Conservation (phyloP, 495 filamentous ascomycete genomes). For the Talaromyces stipitatus region DNA sequence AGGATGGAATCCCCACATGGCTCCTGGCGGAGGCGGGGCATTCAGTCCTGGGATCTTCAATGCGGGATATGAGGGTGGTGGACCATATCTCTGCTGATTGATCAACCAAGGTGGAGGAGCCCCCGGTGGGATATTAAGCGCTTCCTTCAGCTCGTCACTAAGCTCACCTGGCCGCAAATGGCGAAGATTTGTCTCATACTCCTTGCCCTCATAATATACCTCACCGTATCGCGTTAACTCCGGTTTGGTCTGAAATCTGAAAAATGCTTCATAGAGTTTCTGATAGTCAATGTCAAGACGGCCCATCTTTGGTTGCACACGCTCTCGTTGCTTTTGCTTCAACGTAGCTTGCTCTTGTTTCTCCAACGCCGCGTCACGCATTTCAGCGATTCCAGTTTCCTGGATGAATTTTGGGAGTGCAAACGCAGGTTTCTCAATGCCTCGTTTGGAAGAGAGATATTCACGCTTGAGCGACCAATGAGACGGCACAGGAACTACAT, state of each 20-base stretch:
- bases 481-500: constrained; percentile 86
- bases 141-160: constrained; percentile 84
- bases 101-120: constrained; percentile 96
- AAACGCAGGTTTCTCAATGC: constrained; percentile 91
- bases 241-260: constrained; percentile 93
- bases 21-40: constrained; percentile 91
- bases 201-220: constrained; percentile 98
- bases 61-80: constrained; percentile 85
- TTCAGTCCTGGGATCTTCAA: constrained; percentile 92
- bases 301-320: constrained; percentile 94
- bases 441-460: constrained; percentile 91
- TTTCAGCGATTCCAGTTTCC: constrained; percentile 94
- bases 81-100: constrained; percentile 88
- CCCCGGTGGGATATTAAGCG: constrained; percentile 87
- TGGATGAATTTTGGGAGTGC: constrained; percentile 93
- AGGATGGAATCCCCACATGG: constrained; percentile 88
- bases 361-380: constrained; percentile 93
- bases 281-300: constrained; percentile 97
- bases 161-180: constrained; percentile 86
- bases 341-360: constrained; percentile 86
- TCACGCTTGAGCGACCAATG: constrained; percentile 96
- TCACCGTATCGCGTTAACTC: constrained; percentile 91
- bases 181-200: constrained; percentile 90
- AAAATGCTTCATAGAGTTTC: constrained; percentile 96
- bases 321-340: constrained; percentile 92